phyloP scores from a whole-genome alignment of 331 rosid species.

The Ulmus americana region DNA sequence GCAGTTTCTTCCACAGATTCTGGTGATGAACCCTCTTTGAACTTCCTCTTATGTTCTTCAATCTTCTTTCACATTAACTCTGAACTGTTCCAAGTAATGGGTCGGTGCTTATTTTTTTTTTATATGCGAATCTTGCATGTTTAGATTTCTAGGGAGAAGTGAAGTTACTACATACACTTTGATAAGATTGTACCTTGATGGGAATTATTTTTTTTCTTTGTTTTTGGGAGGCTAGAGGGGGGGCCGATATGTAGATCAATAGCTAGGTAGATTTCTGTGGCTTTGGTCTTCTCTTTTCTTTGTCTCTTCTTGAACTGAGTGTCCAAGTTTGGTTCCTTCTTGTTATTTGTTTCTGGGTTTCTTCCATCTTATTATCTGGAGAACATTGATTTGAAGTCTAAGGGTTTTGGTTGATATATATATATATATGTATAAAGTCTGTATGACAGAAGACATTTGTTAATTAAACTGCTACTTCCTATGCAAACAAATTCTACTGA shows the following conservation, averaged over 20 bases:
- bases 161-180: neutral
- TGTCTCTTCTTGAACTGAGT: neutral
- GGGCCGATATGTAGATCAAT: neutral
- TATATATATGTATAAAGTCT: neutral
- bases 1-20: slow-evolving; percentile 26
- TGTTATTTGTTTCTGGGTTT: neutral
- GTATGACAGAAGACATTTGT: neutral
- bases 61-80: neutral
- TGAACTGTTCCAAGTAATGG: neutral
- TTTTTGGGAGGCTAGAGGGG: neutral
- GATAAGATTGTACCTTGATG: neutral
- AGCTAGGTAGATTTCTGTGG: neutral
- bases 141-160: slow-evolving; percentile 6
- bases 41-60: neutral
- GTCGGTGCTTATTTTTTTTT: neutral
- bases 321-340: neutral
- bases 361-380: neutral
- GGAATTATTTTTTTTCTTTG: neutral
- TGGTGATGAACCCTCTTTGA: slow-evolving; percentile 9
- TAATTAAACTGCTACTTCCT: neutral
- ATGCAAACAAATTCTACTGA: too few relatives aligned
- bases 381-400: too few relatives aligned
- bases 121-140: neutral
- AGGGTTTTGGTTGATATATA: too few relatives aligned
- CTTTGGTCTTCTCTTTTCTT: neutral